These are phyloP conservation scores for Mediolabrus comicus DNA, from an alignment of 108 stramenopile genomes.

Conservation along the genomic window DNA sequence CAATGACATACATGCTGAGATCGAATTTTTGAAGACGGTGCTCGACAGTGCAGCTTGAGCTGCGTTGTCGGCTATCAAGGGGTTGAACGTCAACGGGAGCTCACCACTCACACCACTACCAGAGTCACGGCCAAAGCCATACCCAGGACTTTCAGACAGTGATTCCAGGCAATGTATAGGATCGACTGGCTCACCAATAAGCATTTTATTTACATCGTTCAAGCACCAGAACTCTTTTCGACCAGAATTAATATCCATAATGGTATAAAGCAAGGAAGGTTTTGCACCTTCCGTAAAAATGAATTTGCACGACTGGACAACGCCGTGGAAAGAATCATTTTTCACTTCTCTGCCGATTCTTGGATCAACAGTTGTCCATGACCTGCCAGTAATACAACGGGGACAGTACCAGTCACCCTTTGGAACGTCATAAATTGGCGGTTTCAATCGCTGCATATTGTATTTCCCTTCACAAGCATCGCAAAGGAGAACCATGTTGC, in stretches of 20 bases:
- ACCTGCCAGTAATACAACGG: conserved; percentile 68
- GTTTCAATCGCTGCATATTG: conserved; percentile 77
- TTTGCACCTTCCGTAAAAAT: conserved; percentile 11
- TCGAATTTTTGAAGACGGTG: conserved; percentile 72
- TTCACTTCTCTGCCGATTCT: conserved; percentile 64
- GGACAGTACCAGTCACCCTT: conserved; percentile 91
- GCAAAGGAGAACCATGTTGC: conserved; percentile 81
- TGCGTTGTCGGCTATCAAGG: conserved; percentile 73
- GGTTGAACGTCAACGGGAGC: conserved; percentile 74
- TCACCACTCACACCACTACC: conserved; percentile 51
- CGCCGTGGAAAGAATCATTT: conserved; percentile 23
- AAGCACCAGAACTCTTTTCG: conserved; percentile 54
- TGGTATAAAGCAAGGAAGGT: conserved; percentile 55
- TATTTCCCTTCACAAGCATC: conserved; percentile 92
- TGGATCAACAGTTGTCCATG: conserved; percentile 82
- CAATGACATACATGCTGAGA: conserved; percentile 59
- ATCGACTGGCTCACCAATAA: conserved; percentile 53
- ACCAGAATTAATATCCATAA: conserved; percentile 37
- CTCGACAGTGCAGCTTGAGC: conserved; percentile 71
- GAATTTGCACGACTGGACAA: conserved; percentile 41
- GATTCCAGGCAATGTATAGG: conserved; percentile 68
- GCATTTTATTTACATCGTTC: conserved; percentile 59
- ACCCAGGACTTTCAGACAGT: conserved; percentile 77
- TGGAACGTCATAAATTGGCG: conserved; percentile 71
- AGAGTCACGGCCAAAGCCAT: conserved; percentile 62